phyloP scores from a whole-genome alignment of 2,329 filamentous ascomycete species.

The Stemphylium vesicarium region DNA sequence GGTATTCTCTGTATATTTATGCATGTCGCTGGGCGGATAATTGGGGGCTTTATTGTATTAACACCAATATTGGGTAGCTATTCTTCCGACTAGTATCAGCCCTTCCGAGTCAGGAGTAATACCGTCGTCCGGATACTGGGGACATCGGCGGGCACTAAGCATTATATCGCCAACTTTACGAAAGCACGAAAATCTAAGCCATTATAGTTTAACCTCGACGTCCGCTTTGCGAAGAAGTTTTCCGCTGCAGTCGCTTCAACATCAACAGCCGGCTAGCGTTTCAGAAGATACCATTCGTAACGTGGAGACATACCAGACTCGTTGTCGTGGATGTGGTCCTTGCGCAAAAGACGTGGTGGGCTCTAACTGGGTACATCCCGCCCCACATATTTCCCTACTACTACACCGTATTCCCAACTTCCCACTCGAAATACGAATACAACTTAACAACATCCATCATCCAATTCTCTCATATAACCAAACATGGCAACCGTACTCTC shows the following conservation, averaged over 20 bases:
- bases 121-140: not conserved
- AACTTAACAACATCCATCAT: not conserved
- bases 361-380: not conserved
- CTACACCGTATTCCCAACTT: not conserved
- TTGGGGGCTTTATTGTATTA: conserved; percentile 11
- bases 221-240: too few species aligned
- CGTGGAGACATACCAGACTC: too few species aligned
- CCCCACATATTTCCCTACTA: not conserved
- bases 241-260: too few species aligned
- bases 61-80: conserved; percentile 9
- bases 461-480: not conserved
- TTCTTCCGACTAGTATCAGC: not conserved
- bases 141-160: not conserved
- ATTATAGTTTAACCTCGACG: not conserved
- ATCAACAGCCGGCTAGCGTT: too few species aligned
- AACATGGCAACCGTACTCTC: not conserved
- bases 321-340: not conserved
- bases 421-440: not conserved
- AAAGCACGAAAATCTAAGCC: conserved; percentile 7
- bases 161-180: conserved; percentile 3
- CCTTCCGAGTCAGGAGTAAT: not conserved
- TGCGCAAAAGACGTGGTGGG: not conserved
- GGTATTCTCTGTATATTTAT: conserved; percentile 10
- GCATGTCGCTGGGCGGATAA: not conserved
- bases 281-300: too few species aligned